phyloP scores from a whole-genome alignment of 2,329 filamentous ascomycete genomes.

The Ophiocordyceps robertsii region DNA sequence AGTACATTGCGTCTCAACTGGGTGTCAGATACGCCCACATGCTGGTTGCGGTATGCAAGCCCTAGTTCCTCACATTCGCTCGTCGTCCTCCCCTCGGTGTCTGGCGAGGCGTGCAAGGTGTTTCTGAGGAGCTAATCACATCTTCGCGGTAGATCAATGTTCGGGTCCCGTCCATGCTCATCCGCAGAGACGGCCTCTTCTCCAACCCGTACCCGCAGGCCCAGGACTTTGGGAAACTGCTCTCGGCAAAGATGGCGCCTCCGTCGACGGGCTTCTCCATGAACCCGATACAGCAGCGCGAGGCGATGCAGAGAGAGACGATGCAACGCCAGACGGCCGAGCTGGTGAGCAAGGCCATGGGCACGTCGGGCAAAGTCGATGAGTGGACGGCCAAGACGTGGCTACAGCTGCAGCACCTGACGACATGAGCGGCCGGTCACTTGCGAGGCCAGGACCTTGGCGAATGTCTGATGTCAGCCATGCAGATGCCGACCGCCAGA shows the following conservation, averaged over 20 bases:
- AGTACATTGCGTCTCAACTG: constrained; percentile 39
- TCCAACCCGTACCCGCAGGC: constrained; percentile 26
- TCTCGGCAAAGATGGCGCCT: constrained; percentile 23
- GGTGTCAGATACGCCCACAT: constrained; percentile 46
- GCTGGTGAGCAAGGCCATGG: constrained; percentile 25
- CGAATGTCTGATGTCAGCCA: no score
- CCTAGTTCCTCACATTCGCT: neutral
- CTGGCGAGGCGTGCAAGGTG: neutral
- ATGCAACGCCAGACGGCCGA: constrained; percentile 29
- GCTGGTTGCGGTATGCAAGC: constrained; percentile 31
- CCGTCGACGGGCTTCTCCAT: constrained; percentile 21
- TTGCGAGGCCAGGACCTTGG: no score
- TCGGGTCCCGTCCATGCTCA: constrained; percentile 49
- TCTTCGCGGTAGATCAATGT: constrained; percentile 33
- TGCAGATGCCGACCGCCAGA: no score
- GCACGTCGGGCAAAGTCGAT: constrained; percentile 20
- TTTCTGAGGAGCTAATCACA: neutral
- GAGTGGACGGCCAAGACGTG: constrained; percentile 24
- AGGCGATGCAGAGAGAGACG: constrained; percentile 31
- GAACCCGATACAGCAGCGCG: constrained; percentile 33
- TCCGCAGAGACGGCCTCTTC: constrained; percentile 38
- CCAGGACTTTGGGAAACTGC: constrained; percentile 30
- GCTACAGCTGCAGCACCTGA: constrained; percentile 16
- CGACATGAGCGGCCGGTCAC: constrained; percentile 1
- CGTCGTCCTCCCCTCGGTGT: no score